Evolutionary conservation across 2,329 filamentous ascomycete species (phyloP).

Genomic region (Rhytidhysteron rufulum): DNA sequence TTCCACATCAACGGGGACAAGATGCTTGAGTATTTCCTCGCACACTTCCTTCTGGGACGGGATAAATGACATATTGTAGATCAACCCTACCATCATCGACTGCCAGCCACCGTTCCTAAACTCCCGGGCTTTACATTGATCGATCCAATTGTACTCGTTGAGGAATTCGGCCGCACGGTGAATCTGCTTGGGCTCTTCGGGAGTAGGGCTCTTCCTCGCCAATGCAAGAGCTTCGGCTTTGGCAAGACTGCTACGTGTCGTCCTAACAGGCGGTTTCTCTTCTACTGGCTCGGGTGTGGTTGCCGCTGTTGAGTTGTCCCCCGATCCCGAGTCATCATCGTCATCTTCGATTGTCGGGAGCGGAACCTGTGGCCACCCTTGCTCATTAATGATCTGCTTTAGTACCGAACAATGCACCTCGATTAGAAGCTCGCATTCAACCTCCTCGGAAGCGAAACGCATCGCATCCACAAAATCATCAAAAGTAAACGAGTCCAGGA

Average conservation of each 20-base stretch:
- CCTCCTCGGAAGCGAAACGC: constrained; percentile 67
- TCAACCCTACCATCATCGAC: constrained; percentile 77
- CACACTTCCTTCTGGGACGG: constrained; percentile 67
- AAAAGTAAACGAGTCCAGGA: constrained; percentile 94
- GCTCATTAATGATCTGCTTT: constrained; percentile 76
- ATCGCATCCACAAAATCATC: constrained; percentile 93
- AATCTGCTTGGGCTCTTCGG: constrained; percentile 29
- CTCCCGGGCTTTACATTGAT: constrained; percentile 75
- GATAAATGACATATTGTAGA: constrained; percentile 79
- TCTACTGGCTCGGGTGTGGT: constrained; percentile 55
- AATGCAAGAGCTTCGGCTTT: constrained; percentile 69
- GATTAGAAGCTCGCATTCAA: constrained; percentile 78
- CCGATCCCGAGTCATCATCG: constrained; percentile 36
- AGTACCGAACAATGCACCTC: constrained; percentile 90
- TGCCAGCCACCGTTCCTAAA: constrained; percentile 91
- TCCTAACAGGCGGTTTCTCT: constrained; percentile 72
- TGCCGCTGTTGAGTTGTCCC: constrained; percentile 54
- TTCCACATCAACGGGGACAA: constrained; percentile 75
- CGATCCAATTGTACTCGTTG: constrained; percentile 75
- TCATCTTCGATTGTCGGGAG: constrained; percentile 64
- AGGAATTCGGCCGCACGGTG: constrained; percentile 76
- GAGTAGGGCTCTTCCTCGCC: constrained; percentile 33
- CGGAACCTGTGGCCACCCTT: constrained; percentile 75
- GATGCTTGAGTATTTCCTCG: constrained; percentile 71
- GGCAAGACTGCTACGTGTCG: constrained; percentile 80